Evolutionary conservation across 176 grass and related monocot species (phyloP), one percentile per base, ranked within the genome.

Genomic region (Aegilops sharonensis): DNA sequence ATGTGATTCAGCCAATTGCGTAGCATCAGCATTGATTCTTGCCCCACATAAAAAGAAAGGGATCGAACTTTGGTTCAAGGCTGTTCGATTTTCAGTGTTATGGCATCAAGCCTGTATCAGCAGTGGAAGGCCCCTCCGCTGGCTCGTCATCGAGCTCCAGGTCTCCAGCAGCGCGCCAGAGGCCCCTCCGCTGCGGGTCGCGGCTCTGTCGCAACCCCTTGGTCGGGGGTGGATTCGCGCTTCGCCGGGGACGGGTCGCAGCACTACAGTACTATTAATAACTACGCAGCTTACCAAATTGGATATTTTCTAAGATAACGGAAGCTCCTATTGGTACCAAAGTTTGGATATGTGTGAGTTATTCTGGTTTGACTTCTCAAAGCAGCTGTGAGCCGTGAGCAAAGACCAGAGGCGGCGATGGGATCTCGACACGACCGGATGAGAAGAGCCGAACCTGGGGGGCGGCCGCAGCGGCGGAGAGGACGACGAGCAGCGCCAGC

Each of bases 401-500:
- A 54, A 32, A 17, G 9, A 56, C 47, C 47, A 76, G 27, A 11
- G 27, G 15, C 1, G 15, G 45, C 73, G 27, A 56, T 7, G 74
- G 45, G 72, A 68, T 54, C 56, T 21, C 56, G 56, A 21, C 2
- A 8, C 54, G 18, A 17, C 1, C 45, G 45, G 43, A 31, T 27
- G 45, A 34, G 47, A 4, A 48, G 36, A 24, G 5, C 10, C 37
- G 72, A 56, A 56, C 74, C 74, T 77, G 45, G 1, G 73, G 73
- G 2, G 73, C 47, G 30, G 45, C 73, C 0, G 47, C 74, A 0
- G 74, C 48, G 3, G 74, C 74, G 13, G 47, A 10, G 24, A 77
- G 27, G 74, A 77, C 74, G 47, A 11, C 47, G 74, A 77, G 74
- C 74, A 77, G 27, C 27, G 50, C 45, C 17, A 77, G 27, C 74